phyloP scores from a whole-genome alignment of 2,329 filamentous ascomycete genomes.

The Rutstroemia sp. region DNA sequence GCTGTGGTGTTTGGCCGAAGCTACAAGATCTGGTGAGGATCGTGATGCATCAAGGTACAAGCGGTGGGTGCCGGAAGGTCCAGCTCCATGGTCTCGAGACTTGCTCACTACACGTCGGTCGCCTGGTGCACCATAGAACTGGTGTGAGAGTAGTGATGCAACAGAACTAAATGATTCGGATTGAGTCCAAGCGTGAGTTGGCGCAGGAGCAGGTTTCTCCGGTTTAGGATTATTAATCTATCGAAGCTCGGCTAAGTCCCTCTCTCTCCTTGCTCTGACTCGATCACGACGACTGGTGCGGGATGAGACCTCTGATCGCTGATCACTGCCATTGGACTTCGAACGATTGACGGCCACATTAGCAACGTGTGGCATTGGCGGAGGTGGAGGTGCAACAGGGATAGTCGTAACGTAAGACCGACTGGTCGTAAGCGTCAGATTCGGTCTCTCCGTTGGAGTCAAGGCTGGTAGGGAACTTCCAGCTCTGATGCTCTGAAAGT shows the following conservation, averaged over 20 bases:
- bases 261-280: constrained; percentile 19
- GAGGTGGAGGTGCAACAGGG: background rate
- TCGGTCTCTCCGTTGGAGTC: background rate
- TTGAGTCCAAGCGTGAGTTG: too few relatives aligned
- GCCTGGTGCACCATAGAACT: too few relatives aligned
- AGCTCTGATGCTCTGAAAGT: background rate
- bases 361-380: background rate
- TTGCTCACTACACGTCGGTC: too few relatives aligned
- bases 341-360: background rate
- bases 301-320: background rate
- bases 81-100: background rate
- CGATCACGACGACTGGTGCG: constrained; percentile 16
- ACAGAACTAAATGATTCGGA: too few relatives aligned
- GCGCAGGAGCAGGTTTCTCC: too few relatives aligned
- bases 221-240: background rate
- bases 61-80: background rate
- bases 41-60: background rate
- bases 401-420: background rate
- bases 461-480: background rate
- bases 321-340: background rate
- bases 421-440: background rate
- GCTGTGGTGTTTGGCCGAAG: background rate
- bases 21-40: background rate
- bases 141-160: too few relatives aligned
- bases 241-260: constrained; percentile 19